Base-by-base conservation (phyloP, 2,329 filamentous ascomycete species). In the Stemphylium lycopersici region DNA sequence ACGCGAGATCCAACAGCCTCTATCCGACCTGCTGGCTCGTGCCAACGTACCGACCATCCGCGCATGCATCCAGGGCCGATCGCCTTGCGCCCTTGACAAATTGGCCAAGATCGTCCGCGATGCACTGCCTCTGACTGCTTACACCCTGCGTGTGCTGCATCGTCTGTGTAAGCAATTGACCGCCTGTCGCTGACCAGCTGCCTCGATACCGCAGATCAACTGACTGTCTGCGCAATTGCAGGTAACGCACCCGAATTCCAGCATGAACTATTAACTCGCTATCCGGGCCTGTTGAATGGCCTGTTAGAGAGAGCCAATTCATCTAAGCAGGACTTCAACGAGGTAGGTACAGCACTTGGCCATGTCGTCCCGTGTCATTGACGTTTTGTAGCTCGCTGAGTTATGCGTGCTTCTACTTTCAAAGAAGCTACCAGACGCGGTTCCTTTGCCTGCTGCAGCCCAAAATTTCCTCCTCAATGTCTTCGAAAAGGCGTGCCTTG, bases 51-150 rank as follows among this genome's bases (percentile, higher is more conserved):
- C 63, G 12, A 70, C 72, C 4, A 72, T 85, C 12, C 68, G 69
- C 6, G 67, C 68, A 20, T 85, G 82, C 79, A 77, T 80, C 20
- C 52, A 61, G 3, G 66, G 76, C 31, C 75, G 70, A 15, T 79
- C 83, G 53, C 76, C 77, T 24, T 85, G 83, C 63, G 79, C 81
- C 44, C 68, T 84, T 40, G 69, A 72, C 10, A 67, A 72, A 18
- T 69, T 86, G 37, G 70, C 66, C 12, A 57, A 58, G n/a, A 59
- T 70, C 15, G 59, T 84, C n/a, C 66, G 81, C 26, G 78, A 82
- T 54, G 80, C 79, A 22, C 68, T 86, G 32, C 76, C 80, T 31
- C 76, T 79, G 40, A 84, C 82, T 70, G 75, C 79, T 3, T 80
- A 81, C 55, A 78, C 82, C 4, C 62, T 85, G 50, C 72, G 77